These are phyloP conservation scores for Aureobasidium mangrovei DNA, from an alignment of 2,329 filamentous ascomycete species.

Conservation along the genomic window DNA sequence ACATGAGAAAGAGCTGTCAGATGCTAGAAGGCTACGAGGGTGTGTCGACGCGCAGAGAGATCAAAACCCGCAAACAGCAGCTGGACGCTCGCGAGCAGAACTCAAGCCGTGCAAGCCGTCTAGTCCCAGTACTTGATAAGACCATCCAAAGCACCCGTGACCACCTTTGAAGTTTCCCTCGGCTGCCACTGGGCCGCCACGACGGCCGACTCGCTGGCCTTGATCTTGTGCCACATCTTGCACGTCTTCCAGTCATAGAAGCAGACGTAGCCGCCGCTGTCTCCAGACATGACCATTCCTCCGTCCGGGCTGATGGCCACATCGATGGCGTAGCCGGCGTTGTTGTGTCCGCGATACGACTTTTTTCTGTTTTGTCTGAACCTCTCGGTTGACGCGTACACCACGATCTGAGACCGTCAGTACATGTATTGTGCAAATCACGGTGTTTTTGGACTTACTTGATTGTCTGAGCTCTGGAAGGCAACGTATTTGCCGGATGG, in stretches of 20 bases:
- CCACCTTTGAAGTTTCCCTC: slow-evolving; percentile 92
- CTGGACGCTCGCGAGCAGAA: not conserved
- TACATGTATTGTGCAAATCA: no score
- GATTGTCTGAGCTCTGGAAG: slow-evolving; percentile 89
- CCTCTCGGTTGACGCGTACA: slow-evolving; percentile 89
- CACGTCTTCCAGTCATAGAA: slow-evolving; percentile 99
- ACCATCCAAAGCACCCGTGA: slow-evolving; percentile 81
- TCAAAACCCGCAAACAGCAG: not conserved
- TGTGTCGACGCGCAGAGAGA: not conserved
- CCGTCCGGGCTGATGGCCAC: slow-evolving; percentile 83
- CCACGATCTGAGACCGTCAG: slow-evolving; percentile 52
- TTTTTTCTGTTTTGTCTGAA: slow-evolving; percentile 98
- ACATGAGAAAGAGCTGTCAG: not conserved
- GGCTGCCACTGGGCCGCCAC: slow-evolving; percentile 93
- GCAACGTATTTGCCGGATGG: slow-evolving; percentile 90
- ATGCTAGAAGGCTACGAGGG: not conserved
- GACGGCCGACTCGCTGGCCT: slow-evolving; percentile 71
- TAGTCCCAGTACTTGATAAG: slow-evolving; percentile 90
- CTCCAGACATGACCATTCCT: slow-evolving; percentile 79
- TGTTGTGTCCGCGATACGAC: slow-evolving; percentile 91
- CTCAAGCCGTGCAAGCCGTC: not conserved
- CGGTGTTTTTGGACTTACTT: slow-evolving; percentile 30
- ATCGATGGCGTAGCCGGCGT: slow-evolving; percentile 86
- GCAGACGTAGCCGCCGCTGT: slow-evolving; percentile 80
- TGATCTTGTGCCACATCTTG: slow-evolving; percentile 97